A percentile compares a stretch with the other conserved stretches of the same genome.
phyloP scores from a whole-genome alignment of 2,329 filamentous ascomycete genomes.

The Aspergillus calidoustus region DNA sequence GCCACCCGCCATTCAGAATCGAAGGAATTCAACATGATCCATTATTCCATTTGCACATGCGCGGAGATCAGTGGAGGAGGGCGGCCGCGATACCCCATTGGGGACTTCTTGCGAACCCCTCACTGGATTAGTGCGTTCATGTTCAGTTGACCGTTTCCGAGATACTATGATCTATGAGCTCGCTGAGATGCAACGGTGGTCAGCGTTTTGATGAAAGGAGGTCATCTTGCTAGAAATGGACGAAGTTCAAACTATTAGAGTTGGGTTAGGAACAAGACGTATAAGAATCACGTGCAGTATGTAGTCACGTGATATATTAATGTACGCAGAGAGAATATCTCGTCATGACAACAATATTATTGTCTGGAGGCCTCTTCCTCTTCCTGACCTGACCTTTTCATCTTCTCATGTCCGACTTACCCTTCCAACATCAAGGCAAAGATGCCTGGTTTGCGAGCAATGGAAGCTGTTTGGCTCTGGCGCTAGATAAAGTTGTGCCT shows the following conservation, averaged over 20 bases:
- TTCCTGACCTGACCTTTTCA: too few relatives aligned
- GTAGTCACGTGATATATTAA: too few relatives aligned
- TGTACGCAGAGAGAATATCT: too few relatives aligned
- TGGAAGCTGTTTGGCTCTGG: too few relatives aligned
- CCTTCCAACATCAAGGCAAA: too few relatives aligned
- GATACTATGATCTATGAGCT: conserved; percentile 7
- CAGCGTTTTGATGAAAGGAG: not conserved
- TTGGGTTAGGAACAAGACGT: not conserved
- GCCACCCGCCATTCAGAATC: not conserved
- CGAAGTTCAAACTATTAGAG: not conserved
- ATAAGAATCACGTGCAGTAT: not conserved
- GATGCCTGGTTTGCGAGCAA: too few relatives aligned
- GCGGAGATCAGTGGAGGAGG: not conserved
- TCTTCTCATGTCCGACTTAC: too few relatives aligned
- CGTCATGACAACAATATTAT: too few relatives aligned
- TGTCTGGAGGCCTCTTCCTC: too few relatives aligned
- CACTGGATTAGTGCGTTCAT: conserved; percentile 15
- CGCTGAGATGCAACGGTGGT: not conserved
- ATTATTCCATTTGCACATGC: conserved; percentile 8
- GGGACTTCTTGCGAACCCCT: conserved; percentile 28
- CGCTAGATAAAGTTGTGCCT: too few relatives aligned
- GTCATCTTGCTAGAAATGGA: not conserved
- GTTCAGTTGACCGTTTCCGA: not conserved
- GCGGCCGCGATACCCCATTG: conserved; percentile 16
- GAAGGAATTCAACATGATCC: not conserved